A percentile compares a stretch with the other conserved stretches of the same genome.
These are phyloP conservation scores for Stephanodiscus minutulus DNA, from an alignment of 108 stramenopile genomes.

Conservation along the genomic window DNA sequence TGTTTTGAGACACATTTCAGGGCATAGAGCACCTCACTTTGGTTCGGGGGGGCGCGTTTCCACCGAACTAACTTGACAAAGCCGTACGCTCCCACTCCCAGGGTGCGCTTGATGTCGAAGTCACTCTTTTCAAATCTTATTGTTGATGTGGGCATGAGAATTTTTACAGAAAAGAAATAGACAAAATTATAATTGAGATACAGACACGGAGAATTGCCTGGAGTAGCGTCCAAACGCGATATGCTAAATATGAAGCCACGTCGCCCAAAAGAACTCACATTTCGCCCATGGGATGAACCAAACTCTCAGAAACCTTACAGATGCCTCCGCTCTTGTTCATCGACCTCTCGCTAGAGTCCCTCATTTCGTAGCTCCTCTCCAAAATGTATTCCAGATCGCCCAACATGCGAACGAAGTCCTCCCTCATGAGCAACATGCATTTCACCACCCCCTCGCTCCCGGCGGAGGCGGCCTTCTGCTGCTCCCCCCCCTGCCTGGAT, in stretches of 20 bases:
- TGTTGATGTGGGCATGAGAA: not conserved
- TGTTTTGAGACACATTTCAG: slow-evolving; percentile 62
- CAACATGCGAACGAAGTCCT: slow-evolving; percentile 70
- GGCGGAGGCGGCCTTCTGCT: not conserved
- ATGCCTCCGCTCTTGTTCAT: not conserved
- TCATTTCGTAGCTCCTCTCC: slow-evolving; percentile 35
- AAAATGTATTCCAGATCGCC: slow-evolving; percentile 63
- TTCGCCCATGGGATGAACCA: slow-evolving; percentile 16
- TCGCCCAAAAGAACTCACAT: slow-evolving; percentile 7
- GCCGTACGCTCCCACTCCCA: slow-evolving; percentile 61
- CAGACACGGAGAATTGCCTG: not conserved
- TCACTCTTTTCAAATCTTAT: slow-evolving; percentile 40
- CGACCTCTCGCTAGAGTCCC: slow-evolving; percentile 13
- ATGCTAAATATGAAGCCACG: not conserved
- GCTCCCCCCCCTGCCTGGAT: not conserved
- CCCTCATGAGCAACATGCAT: slow-evolving; percentile 59
- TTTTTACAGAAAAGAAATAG: not conserved
- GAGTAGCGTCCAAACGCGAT: not conserved
- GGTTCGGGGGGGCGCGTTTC: slow-evolving; percentile 33
- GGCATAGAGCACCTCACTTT: slow-evolving; percentile 44
- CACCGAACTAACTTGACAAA: slow-evolving; percentile 49
- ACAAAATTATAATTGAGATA: not conserved
- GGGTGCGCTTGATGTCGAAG: slow-evolving; percentile 52
- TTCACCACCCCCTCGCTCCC: slow-evolving; percentile 31
- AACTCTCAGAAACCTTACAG: too few relatives aligned